Evolutionary conservation across 345 rosid genomes (phyloP).

Genomic region (Cardamine resedifolia): DNA sequence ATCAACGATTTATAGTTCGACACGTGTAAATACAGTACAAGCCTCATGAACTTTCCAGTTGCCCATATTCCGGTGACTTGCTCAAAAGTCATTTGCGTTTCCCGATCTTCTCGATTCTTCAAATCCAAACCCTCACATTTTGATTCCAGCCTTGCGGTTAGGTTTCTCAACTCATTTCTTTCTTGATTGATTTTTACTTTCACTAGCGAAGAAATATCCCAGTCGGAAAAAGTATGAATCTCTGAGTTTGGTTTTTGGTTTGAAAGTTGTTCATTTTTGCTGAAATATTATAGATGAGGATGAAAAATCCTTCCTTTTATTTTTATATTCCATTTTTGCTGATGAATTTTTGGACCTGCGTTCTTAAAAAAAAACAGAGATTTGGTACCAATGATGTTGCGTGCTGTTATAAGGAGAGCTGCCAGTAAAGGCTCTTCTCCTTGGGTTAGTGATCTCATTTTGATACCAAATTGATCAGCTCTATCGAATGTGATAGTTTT

Average conservation of each 20-base stretch:
- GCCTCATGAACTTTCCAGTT: background rate
- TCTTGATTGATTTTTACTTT: background rate
- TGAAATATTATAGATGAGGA: background rate
- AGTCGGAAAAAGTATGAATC: background rate
- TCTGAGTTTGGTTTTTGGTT: background rate
- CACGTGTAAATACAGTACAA: background rate
- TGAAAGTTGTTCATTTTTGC: background rate
- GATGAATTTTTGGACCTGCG: background rate
- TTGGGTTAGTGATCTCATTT: background rate
- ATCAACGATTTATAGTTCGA: background rate
- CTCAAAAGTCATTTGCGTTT: slow-evolving; percentile 9
- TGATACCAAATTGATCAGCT: background rate
- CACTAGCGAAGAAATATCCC: background rate
- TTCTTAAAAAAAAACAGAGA: slow-evolving; percentile 1
- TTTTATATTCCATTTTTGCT: background rate
- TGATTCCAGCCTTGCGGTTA: background rate
- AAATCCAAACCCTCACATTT: background rate
- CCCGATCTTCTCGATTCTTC: slow-evolving; percentile 4
- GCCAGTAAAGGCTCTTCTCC: slow-evolving; percentile 17
- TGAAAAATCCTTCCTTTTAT: background rate
- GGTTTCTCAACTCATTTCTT: background rate
- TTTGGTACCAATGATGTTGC: slow-evolving; percentile 12
- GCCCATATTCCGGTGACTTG: slow-evolving; percentile 18
- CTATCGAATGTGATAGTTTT: background rate
- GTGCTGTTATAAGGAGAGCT: slow-evolving; percentile 21